These are phyloP conservation scores for Trichoderma sp. DNA, from an alignment of 2,329 filamentous ascomycete species.

Conservation along the genomic window DNA sequence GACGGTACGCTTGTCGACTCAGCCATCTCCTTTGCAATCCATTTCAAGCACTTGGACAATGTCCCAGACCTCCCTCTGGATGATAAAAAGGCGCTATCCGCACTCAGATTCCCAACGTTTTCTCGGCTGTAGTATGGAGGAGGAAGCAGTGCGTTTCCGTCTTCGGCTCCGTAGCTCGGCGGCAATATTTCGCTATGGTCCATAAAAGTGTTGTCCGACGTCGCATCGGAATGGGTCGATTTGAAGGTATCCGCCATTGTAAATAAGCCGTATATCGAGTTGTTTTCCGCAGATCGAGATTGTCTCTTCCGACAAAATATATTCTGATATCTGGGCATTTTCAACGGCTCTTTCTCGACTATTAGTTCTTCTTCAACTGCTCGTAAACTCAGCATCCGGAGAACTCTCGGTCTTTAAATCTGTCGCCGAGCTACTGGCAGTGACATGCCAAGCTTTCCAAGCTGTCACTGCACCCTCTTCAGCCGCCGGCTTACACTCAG, in stretches of 20 bases:
- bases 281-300: background rate
- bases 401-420: conserved; percentile 8
- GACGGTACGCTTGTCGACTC: background rate
- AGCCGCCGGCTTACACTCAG: background rate
- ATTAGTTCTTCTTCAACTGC: background rate
- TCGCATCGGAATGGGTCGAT: background rate
- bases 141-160: background rate
- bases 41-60: conserved; percentile 2
- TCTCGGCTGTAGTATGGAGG: background rate
- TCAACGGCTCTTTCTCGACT: background rate
- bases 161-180: background rate
- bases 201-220: background rate
- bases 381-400: background rate
- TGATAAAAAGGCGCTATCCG: background rate
- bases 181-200: background rate
- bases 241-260: background rate
- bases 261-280: background rate
- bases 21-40: conserved; percentile 10
- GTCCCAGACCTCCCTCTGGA: background rate
- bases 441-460: background rate
- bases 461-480: background rate
- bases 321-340: background rate
- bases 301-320: background rate
- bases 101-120: background rate
- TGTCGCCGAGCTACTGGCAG: background rate